phyloP scores from a whole-genome alignment of 371 early-diverging fungal species.

The Syncephalis plumigaleata region DNA sequence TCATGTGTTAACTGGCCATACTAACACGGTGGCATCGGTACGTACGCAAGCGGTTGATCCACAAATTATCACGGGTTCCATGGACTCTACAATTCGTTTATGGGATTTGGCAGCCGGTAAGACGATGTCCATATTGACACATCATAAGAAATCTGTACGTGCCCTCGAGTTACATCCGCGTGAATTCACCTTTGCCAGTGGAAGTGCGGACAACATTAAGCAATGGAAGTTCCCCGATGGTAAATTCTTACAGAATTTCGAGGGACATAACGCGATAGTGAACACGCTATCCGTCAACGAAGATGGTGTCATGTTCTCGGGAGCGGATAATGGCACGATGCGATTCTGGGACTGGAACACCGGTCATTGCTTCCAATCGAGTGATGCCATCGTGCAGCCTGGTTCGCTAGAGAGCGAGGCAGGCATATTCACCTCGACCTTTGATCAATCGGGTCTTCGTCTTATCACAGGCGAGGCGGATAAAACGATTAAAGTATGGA shows the following conservation, averaged over 20 bases:
- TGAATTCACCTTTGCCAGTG: slow-evolving; percentile 88
- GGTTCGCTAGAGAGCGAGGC: slow-evolving; percentile 94
- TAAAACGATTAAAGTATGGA: slow-evolving; percentile 96
- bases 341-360: slow-evolving; percentile 94
- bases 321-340: slow-evolving; percentile 89
- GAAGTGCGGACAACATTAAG: slow-evolving; percentile 82
- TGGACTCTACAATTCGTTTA: slow-evolving; percentile 82
- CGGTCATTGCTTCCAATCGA: slow-evolving; percentile 82
- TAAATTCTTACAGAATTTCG: slow-evolving; percentile 83
- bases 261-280: slow-evolving; percentile 75
- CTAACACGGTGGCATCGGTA: slow-evolving; percentile 66
- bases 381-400: slow-evolving; percentile 74
- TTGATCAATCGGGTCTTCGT: slow-evolving; percentile 86
- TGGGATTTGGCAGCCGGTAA: slow-evolving; percentile 97
- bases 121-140: slow-evolving; percentile 81
- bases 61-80: slow-evolving; percentile 84
- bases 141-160: slow-evolving; percentile 94
- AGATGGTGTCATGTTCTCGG: slow-evolving; percentile 86
- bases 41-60: slow-evolving; percentile 89
- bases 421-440: slow-evolving; percentile 85
- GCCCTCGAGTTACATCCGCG: slow-evolving; percentile 79
- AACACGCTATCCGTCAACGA: slow-evolving; percentile 77
- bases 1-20: slow-evolving; percentile 83
- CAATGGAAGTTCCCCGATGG: slow-evolving; percentile 92
- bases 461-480: slow-evolving; percentile 96